A percentile compares a stretch with the other conserved stretches of the same genome.
phyloP scores from a whole-genome alignment of 2,329 filamentous ascomycete species.

The Pyrenochaeta sp. region DNA sequence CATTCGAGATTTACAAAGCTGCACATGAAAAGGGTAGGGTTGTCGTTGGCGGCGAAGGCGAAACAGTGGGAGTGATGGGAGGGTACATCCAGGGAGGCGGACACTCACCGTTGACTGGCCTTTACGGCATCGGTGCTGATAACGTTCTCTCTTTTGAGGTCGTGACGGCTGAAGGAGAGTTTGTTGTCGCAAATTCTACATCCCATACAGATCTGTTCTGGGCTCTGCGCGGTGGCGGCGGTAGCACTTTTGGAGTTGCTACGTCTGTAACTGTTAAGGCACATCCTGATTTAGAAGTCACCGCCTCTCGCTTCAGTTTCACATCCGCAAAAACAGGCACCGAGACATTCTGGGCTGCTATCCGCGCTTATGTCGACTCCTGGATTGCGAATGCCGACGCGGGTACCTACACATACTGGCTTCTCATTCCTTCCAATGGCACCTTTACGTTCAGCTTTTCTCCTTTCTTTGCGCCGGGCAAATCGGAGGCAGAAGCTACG shows the following conservation, averaged over 20 bases:
- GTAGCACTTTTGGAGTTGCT: conserved; percentile 45
- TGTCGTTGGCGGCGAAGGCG: conserved; percentile 61
- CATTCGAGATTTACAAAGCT: conserved; percentile 61
- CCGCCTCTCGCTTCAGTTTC: conserved; percentile 43
- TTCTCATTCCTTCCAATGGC: conserved; percentile 42
- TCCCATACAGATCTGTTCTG: conserved; percentile 46
- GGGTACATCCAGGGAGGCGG: conserved; percentile 61
- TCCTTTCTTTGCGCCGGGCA: conserved; percentile 46
- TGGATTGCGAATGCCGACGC: conserved; percentile 49
- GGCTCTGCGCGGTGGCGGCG: conserved; percentile 47
- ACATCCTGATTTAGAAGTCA: conserved; percentile 43
- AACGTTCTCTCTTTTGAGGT: conserved; percentile 47
- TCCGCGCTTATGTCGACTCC: conserved; percentile 39
- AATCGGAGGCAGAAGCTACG: conserved; percentile 39
- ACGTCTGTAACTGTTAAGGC: conserved; percentile 46
- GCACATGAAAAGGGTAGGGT: conserved; percentile 58
- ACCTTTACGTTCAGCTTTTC: conserved; percentile 45
- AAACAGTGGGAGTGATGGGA: conserved; percentile 61
- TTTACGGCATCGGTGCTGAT: conserved; percentile 51
- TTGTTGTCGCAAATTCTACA: conserved; percentile 40
- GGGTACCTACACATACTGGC: conserved; percentile 47
- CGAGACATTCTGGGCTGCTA: conserved; percentile 48
- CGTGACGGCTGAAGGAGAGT: conserved; percentile 42
- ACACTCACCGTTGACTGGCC: conserved; percentile 61
- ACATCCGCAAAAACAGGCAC: conserved; percentile 38